Percentiles rank a stretch among this genome's conserved stretches.
These are phyloP conservation scores for Dryas integrifolia DNA, from an alignment of 331 rosid species.

Conservation along the genomic window DNA sequence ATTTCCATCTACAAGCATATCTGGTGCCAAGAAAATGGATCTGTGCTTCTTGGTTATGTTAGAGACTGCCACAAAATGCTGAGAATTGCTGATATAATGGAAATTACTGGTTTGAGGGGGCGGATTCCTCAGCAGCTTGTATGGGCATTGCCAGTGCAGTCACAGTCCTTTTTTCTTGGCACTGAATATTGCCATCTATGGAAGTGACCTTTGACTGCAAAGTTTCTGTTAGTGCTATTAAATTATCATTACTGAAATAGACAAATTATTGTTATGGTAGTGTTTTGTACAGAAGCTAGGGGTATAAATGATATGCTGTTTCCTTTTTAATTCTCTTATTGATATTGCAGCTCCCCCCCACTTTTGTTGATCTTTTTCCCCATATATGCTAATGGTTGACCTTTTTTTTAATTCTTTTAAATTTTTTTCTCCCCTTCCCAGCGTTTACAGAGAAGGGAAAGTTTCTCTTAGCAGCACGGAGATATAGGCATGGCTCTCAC, in stretches of 20 bases:
- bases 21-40: not conserved
- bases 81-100: not conserved
- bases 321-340: not conserved
- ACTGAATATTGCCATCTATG: not conserved
- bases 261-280: conserved; percentile 1
- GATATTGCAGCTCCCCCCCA: not conserved
- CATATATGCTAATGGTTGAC: not conserved
- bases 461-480: conserved; percentile 89
- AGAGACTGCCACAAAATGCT: too few species aligned
- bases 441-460: conserved; percentile 92
- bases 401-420: conserved; percentile 10
- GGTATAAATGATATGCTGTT: not conserved
- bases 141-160: not conserved
- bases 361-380: not conserved
- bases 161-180: not conserved
- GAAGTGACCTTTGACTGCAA: not conserved
- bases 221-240: not conserved
- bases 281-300: not conserved
- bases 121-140: too few species aligned
- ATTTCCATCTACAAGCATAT: not conserved
- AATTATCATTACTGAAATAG: not conserved
- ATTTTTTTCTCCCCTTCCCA: conserved; percentile 27
- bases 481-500: conserved; percentile 85
- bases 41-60: not conserved
- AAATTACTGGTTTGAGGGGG: not conserved